Evolutionary conservation across 1,284 basidiomycete genomes (phyloP), one percentile per base, ranked within the genome.

Genomic region (Cystobasidiaceae sp.): DNA sequence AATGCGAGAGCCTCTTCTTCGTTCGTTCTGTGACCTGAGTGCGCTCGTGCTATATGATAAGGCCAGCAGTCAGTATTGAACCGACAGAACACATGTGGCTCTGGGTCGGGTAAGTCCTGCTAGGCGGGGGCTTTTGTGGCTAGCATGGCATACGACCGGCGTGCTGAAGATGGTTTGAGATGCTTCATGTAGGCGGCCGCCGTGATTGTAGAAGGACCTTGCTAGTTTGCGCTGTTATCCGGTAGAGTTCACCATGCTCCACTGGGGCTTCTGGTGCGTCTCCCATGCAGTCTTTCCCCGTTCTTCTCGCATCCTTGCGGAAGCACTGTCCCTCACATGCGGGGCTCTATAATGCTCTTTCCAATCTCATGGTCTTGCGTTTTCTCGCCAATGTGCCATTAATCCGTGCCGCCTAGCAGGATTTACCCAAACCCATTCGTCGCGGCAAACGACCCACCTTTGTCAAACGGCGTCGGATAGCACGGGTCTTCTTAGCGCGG

Each of bases 401-500:
- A 11, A 11, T 39, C 11, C 37, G 1, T 51, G 11, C n/a, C 49
- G 13, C 6, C 25, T n/a, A 19, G 33, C 9, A 7, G 33, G 4
- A 23, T 37, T 37, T 37, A 37, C 33, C 50, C 50, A 39, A 19
- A 21, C 17, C 11, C 15, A 6, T 21, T 19, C n/a, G 46, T 54
- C 19, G 30, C 45, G 32, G 17, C 3, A 6, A 13, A 4, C 6
- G 17, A 74, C 85, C 66, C 67, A 90, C 90, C 83, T 88, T 87
- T 75, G 91, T 93, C 79, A 99, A 80, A 79, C 91, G 86, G 81
- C 94, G 85, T 77, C 96, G 86, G 84, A 99, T 97, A 67, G 96
- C 96, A 74, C 96, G 90, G 72, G 96, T 99, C 87, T 89, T 93
- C 89, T 98, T 99, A 74, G 86, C 79, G 72, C 96, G 92, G 77